These are phyloP conservation scores for Hypocreales sp. DNA, from an alignment of 2,329 filamentous ascomycete genomes.

Conservation along the genomic window DNA sequence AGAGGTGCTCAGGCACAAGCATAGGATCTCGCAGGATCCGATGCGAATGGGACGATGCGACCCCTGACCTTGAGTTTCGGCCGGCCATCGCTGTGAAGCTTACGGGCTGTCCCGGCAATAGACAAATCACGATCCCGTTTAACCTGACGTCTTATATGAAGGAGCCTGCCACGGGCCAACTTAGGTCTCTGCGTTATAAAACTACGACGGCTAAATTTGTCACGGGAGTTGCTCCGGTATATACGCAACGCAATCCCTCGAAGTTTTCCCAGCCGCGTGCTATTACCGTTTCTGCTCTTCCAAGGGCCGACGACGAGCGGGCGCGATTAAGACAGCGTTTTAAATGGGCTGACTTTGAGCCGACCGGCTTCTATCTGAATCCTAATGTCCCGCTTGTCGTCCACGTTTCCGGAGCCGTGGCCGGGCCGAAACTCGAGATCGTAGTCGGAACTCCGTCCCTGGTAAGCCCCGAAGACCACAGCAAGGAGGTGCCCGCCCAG, in stretches of 20 bases:
- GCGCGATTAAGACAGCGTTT: neutral
- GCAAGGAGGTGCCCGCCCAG: neutral
- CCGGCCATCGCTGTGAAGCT: too few species aligned
- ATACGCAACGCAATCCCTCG: neutral
- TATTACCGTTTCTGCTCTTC: neutral
- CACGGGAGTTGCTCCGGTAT: too few species aligned
- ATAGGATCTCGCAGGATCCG: too few species aligned
- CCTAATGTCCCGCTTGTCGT: neutral
- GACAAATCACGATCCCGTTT: too few species aligned
- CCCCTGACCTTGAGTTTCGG: too few species aligned
- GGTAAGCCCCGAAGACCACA: neutral
- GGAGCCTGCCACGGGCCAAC: too few species aligned
- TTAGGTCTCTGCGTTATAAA: too few species aligned
- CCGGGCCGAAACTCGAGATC: neutral
- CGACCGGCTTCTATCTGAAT: slow-evolving; percentile 2
- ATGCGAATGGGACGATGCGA: too few species aligned
- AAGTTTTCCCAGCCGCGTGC: neutral
- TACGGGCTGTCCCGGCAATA: too few species aligned
- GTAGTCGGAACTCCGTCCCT: slow-evolving; percentile 2
- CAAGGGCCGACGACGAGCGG: neutral
- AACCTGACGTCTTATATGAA: too few species aligned
- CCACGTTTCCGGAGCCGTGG: neutral
- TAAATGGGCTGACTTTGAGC: slow-evolving; percentile 2
- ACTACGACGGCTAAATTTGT: too few species aligned
- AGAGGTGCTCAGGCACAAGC: too few species aligned